phyloP scores from a whole-genome alignment of 495 filamentous ascomycete genomes.

The Penicillium turbatum region DNA sequence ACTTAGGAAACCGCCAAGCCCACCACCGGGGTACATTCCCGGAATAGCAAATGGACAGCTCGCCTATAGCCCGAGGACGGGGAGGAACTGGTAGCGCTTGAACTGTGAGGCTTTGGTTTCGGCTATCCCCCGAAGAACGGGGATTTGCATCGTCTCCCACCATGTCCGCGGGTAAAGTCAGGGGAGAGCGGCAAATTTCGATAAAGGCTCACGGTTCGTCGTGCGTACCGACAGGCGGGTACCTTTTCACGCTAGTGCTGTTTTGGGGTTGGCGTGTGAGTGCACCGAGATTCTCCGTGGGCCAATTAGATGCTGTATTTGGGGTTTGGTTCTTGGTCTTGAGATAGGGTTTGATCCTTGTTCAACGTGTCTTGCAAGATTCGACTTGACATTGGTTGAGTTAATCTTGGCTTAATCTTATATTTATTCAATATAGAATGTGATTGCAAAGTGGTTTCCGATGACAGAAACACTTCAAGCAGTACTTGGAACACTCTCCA shows the following conservation, averaged over 20 bases:
- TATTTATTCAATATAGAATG: neutral
- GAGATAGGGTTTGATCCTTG: too few relatives aligned
- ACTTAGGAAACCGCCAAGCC: neutral
- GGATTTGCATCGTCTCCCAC: neutral
- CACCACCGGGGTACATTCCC: neutral
- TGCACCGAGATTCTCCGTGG: constrained; percentile 37
- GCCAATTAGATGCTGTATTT: constrained; percentile 23
- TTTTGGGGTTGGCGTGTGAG: neutral
- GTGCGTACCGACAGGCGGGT: constrained; percentile 27
- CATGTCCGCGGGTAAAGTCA: neutral
- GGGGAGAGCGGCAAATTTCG: neutral
- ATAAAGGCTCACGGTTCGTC: neutral
- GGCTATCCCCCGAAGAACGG: neutral
- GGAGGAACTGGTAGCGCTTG: too few relatives aligned
- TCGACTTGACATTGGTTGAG: too few relatives aligned
- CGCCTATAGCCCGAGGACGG: neutral
- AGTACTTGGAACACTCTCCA: neutral
- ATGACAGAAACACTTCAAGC: too few relatives aligned
- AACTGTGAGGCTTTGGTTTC: neutral
- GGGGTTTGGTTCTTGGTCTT: neutral
- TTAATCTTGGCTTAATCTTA: neutral
- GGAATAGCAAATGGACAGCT: neutral
- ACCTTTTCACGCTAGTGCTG: constrained; percentile 14
- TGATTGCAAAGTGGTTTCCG: neutral
- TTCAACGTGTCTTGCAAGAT: too few relatives aligned